Percentiles rank a stretch among this genome's conserved stretches.
These are phyloP conservation scores for Calophaca sinica DNA, from an alignment of 306 rosid species.

Conservation along the genomic window DNA sequence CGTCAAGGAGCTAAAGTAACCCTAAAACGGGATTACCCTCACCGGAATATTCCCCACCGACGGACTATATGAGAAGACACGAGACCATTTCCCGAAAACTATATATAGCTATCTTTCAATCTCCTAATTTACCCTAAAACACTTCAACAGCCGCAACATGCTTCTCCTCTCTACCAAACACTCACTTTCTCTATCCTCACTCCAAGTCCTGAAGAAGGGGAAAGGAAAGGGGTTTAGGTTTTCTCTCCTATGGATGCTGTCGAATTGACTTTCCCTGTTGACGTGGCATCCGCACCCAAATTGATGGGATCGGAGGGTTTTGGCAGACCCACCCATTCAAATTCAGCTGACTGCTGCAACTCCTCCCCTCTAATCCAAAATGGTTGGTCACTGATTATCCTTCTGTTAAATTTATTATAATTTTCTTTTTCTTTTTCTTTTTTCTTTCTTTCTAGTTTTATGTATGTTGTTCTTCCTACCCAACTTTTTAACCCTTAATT, in stretches of 20 bases:
- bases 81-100: constrained; percentile 97
- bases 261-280: constrained; percentile 63
- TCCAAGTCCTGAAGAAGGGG: background rate
- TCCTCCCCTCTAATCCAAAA: constrained; percentile 50
- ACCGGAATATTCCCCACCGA: constrained; percentile 87
- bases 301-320: constrained; percentile 72
- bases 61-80: constrained; percentile 48
- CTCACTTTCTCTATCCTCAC: constrained; percentile 24
- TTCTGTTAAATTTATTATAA: background rate
- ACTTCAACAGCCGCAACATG: constrained; percentile 70
- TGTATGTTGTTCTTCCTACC: background rate
- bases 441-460: background rate
- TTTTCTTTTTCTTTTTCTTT: background rate
- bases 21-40: constrained; percentile 40
- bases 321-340: constrained; percentile 46
- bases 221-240: constrained; percentile 28
- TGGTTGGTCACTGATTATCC: constrained; percentile 57
- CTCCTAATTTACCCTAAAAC: constrained; percentile 83
- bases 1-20: constrained; percentile 50
- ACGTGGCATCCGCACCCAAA: constrained; percentile 55
- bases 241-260: constrained; percentile 64
- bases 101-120: constrained; percentile 72
- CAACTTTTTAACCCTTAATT: background rate
- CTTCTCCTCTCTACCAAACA: constrained; percentile 49
- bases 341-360: constrained; percentile 52